Conservation (phyloP, 2,329 filamentous ascomycete species). For the Aspergillus chevalieri region DNA sequence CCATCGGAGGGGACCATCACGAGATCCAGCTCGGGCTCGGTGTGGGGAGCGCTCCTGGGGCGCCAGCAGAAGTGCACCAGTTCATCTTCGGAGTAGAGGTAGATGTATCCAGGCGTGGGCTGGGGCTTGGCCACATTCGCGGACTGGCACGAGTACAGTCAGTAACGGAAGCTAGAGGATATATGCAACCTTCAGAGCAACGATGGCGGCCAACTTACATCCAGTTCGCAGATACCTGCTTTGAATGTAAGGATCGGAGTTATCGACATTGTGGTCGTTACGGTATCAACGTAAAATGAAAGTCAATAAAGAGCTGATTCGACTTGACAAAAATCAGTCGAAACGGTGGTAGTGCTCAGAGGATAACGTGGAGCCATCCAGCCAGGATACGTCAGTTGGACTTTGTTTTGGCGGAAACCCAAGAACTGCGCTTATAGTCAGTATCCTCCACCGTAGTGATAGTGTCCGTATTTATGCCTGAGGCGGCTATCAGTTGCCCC, state of each 20-base stretch:
- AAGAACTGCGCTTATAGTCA: slow-evolving; percentile 5
- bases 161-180: slow-evolving; percentile 4
- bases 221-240: slow-evolving; percentile 79
- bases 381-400: slow-evolving; percentile 7
- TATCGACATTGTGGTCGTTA: slow-evolving; percentile 62
- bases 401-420: neutral
- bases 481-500: slow-evolving; percentile 11
- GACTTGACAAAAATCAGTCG: neutral
- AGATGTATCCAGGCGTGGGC: slow-evolving; percentile 75
- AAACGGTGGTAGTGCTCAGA: neutral
- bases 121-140: slow-evolving; percentile 64
- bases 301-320: too few relatives aligned
- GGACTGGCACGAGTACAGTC: slow-evolving; percentile 28
- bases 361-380: neutral
- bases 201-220: slow-evolving; percentile 52
- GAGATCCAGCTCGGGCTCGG: slow-evolving; percentile 75
- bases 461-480: slow-evolving; percentile 7
- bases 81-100: slow-evolving; percentile 89
- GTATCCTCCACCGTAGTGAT: slow-evolving; percentile 1
- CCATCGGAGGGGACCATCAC: slow-evolving; percentile 91
- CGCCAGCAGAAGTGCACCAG: slow-evolving; percentile 98
- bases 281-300: too few relatives aligned
- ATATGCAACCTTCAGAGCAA: neutral
- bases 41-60: slow-evolving; percentile 63
- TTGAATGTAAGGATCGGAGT: slow-evolving; percentile 90